A percentile compares a stretch with the other conserved stretches of the same genome.
phyloP scores from a whole-genome alignment of 345 rosid genomes.

The Lagerstroemia speciosa region DNA sequence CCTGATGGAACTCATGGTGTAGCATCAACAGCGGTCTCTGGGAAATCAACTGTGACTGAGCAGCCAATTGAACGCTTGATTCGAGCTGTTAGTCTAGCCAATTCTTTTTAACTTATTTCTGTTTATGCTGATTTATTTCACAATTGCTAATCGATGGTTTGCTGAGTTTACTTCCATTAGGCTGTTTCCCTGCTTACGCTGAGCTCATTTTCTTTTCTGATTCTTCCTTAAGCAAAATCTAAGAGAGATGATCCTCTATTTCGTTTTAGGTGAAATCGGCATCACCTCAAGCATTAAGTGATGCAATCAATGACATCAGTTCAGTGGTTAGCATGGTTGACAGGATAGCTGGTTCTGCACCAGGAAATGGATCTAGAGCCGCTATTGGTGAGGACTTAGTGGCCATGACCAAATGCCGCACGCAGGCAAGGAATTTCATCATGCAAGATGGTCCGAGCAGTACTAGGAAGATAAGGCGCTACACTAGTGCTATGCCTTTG shows the following conservation, averaged over 20 bases:
- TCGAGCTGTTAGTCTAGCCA: conserved; percentile 25
- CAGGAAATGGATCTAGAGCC: conserved; percentile 26
- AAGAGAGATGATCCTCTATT: not conserved
- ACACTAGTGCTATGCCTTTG: conserved; percentile 22
- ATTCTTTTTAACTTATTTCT: not conserved
- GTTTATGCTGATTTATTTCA: not conserved
- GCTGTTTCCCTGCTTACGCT: not conserved
- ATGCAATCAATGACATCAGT: conserved; percentile 28
- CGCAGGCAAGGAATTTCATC: conserved; percentile 21
- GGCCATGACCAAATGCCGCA: conserved; percentile 19
- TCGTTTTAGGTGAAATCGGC: conserved; percentile 31
- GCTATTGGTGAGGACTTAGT: conserved; percentile 38
- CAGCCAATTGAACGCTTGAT: conserved; percentile 40
- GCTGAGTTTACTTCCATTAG: not conserved
- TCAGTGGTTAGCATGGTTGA: conserved; percentile 29
- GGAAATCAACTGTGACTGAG: conserved; percentile 20
- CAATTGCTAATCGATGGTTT: not conserved
- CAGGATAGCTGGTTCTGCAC: conserved; percentile 27
- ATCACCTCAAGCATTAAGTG: conserved; percentile 26
- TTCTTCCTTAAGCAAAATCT: not conserved
- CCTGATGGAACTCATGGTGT: conserved; percentile 6
- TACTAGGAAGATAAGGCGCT: conserved; percentile 20
- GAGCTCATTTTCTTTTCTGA: not conserved
- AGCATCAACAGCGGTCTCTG: conserved; percentile 11
- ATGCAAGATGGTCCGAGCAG: conserved; percentile 21